Base-by-base conservation (phyloP, 169 alveolate genomes). In the Eimeria sp. region DNA sequence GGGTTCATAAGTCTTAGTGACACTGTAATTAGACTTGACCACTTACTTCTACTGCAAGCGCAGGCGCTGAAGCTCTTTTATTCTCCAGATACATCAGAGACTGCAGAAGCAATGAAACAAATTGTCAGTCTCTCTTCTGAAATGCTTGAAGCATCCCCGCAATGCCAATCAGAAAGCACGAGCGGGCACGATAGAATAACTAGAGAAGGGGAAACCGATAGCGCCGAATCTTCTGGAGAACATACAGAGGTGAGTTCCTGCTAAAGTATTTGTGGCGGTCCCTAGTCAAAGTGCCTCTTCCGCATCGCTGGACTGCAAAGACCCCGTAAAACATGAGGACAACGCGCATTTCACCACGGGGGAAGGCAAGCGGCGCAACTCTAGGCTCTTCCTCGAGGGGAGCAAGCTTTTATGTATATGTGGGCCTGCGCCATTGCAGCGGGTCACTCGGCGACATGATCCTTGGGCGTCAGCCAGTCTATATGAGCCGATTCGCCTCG, bases 401-500 rank as follows among this genome's bases (percentile, higher is more conserved):
- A 20, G 1, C 68, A 54, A n/a, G 8, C 52, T 80, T 77, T 11
- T 6, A 49, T 82, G 33, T 30, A 72, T 30, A 11, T 56, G 33
- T 60, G 76, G 46, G 46, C 25, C 14, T 58, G 43, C 33, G 56
- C 40, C 9, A 62, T 40, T 56, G 72, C 76, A 60, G 27, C 91
- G 27, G 40, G 27, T 60, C n/a, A 60, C 72, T 30, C 40, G 43
- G 40, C 76, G 33, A 25, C 43, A 37, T 54, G 76, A 56, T 60
- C 76, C 91, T 30, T 85, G 91, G 94, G 94, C 78, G 27, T n/a
- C 94, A 25, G 68, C 94, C 64, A 87, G 83, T 33, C 82, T 87
- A 3, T 87, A 76, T 27, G 83, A 87, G n/a, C 94, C 94, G 37
- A 46, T 87, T 87, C 83, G 82, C n/a, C 37, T 87, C 40, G 72